Conservation (phyloP, 164 flowering plant genomes). For the Buxus sempervirens region DNA sequence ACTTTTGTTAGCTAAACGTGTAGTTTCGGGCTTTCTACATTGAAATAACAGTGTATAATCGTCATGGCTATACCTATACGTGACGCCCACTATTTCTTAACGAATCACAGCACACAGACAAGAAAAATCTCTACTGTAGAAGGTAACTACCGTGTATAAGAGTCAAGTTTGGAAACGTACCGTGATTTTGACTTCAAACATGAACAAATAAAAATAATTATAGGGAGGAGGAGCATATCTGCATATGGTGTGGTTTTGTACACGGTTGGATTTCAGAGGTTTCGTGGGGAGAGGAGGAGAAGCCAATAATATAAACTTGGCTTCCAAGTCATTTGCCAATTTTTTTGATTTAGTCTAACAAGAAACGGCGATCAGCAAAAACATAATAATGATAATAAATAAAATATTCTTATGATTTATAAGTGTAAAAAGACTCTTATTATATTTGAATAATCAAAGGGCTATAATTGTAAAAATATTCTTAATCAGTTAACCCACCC, state of each 20-base stretch:
- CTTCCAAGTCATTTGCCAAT: neutral
- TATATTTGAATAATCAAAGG: no score
- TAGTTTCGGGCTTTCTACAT: neutral
- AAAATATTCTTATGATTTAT: no score
- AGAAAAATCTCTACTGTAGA: neutral
- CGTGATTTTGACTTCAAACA: neutral
- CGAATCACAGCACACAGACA: no score
- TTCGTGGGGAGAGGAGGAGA: neutral
- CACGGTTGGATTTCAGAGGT: slow-evolving; percentile 1
- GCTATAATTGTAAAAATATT: no score
- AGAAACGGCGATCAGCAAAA: no score
- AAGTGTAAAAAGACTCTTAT: no score
- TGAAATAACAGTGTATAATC: neutral
- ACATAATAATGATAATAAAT: no score
- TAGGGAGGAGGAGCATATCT: no score
- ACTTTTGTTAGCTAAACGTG: slow-evolving; percentile 5
- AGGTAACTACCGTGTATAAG: neutral
- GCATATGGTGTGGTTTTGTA: neutral
- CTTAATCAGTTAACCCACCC: no score
- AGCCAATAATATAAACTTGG: neutral
- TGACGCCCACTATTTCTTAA: neutral
- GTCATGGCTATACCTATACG: no score
- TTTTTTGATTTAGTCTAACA: neutral
- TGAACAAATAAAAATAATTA: neutral
- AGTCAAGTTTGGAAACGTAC: neutral